Base-by-base conservation (phyloP, 768 basidiomycete genomes). In the Termitomyces sp. region DNA sequence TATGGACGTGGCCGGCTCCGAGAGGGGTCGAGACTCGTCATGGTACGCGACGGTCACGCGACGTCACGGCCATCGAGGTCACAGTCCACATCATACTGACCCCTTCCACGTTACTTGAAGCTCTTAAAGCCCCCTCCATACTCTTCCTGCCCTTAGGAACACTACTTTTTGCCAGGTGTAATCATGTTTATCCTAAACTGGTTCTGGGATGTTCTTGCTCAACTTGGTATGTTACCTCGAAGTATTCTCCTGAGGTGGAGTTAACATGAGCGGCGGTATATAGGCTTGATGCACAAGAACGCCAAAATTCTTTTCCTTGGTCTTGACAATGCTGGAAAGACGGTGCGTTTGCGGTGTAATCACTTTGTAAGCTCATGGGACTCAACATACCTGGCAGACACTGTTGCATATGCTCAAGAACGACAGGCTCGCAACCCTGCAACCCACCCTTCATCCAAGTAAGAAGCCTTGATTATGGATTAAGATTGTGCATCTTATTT, bases 301-400 rank as follows among this genome's bases (percentile, higher is more conserved):
- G 97, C 97, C 66, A 99, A 98, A 85, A 97, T 99, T 73, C 85
- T 99, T 65, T 99, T 99, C 87, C 86, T 99, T 56, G 97, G 97
- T 65, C 85, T 98, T 59, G 96, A 98, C 74, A 99, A 98, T 81
- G 97, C 97, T 56, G 96, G 97, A 72, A 99, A 98, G 85, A 98
- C 97, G 62, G 96, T 97, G 64, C 62, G 89, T 70, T 14, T 25
- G 60, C 42, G 4, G 2, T 29, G 4, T 61, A n/a, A 10, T 42
- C 42, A 40, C 11, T 20, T 5, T 43, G 20, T 36, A 59, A n/a
- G 32, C 8, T 10, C 47, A 46, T 8, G 43, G 54, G 57, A 36
- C 60, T 56, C 65, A 20, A 61, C 48, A 48, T 50, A 51, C 50
- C 38, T 37, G 56, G 34, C 60, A 98, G 95, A 98, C 96, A 34